Base-by-base conservation (phyloP, 2,329 filamentous ascomycete species). In the Biscogniauxia mediterranea region DNA sequence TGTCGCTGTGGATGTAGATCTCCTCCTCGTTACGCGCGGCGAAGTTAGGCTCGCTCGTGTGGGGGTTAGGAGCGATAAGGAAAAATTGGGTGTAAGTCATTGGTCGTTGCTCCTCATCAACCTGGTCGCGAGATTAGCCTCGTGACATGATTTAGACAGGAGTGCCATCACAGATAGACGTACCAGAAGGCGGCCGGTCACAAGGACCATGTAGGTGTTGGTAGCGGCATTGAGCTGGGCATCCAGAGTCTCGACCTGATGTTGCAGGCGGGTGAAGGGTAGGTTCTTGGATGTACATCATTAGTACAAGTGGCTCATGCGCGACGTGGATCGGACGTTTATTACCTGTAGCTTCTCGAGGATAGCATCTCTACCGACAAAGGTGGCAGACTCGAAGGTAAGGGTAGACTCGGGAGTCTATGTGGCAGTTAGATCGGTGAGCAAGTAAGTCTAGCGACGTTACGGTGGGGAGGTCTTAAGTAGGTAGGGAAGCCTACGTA, bases 21-120 rank as follows among this genome's bases (percentile, higher is more conserved):
- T 83, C 87, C 70, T 87, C 89, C 54, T 68, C 54, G 11, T 60
- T 61, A 56, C 63, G 65, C 56, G 65, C 58, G 56, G 87, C 78
- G 65, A 98, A 46, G 38, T 46, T 46, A n/a, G 38, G 38, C 38
- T 46, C 38, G 38, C 15, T n/a, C 13, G 38, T 46, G 38, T 46
- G 38, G 38, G 38, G 38, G 38, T 46, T 46, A 46, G 38, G 38
- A 46, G 38, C 38, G 38, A 46, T 89, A 78, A 96, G 90, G 85
- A 98, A 98, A 60, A 85, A 80, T 81, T 98, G 93, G 60, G 89
- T 89, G 80, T 93, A 99, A 84, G 86, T 93, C 89, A 97, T 95
- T 52, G 92, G 91, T 72, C 87, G 87, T 76, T 90, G 83, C 78
- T 93, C 88, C 69, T 93, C 93, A 67, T 97, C 92, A 70, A 96